Evolutionary conservation across 257 asterid species (phyloP), one percentile per base, ranked within the genome.

Genomic region (Paraleonurus japonicus): DNA sequence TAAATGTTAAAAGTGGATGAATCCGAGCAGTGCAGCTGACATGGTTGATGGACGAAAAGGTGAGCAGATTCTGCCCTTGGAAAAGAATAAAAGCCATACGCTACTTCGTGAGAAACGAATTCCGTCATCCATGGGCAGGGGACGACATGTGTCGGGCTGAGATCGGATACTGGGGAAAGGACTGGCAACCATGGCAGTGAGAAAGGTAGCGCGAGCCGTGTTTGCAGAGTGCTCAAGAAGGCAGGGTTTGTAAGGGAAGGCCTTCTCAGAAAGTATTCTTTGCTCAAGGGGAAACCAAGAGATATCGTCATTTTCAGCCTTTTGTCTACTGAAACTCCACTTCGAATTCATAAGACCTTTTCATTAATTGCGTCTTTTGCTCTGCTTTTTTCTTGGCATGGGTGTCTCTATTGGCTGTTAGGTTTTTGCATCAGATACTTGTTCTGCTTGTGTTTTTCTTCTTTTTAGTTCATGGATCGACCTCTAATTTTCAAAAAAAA

Each of bases 141-240:
- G 55, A 6, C 32, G 76, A 87, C 4, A 55, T 15, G 0, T 85
- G 95, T 71, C 82, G 97, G 68, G 97, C 87, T 6, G 97, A 90
- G 73, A 15, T 92, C 5, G 98, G 97, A 23, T 88, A 85, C 75
- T 96, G 97, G 98, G 97, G 0, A 88, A 81, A 43, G 96, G 98
- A 27, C 79, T 93, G 11, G 92, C 86, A 7, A 86, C 97, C 0
- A 69, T 62, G 81, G 97, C 96, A 16, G 97, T 87, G 78, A 85
- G 65, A 70, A 76, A 83, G 87, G 95, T 84, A 74, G 92, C 90
- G 53, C 27, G 78, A 58, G 35, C 77, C 8, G 85, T 84, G 37
- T 92, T 90, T 20, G 58, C 69, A 30, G 94, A 90, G 73, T 92
- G 61, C 2, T 90, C 89, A 92, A 87, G 75, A 92, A 90, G 80